Evolutionary conservation across 768 basidiomycete genomes (phyloP).

Genomic region (Podaxis pistillaris): DNA sequence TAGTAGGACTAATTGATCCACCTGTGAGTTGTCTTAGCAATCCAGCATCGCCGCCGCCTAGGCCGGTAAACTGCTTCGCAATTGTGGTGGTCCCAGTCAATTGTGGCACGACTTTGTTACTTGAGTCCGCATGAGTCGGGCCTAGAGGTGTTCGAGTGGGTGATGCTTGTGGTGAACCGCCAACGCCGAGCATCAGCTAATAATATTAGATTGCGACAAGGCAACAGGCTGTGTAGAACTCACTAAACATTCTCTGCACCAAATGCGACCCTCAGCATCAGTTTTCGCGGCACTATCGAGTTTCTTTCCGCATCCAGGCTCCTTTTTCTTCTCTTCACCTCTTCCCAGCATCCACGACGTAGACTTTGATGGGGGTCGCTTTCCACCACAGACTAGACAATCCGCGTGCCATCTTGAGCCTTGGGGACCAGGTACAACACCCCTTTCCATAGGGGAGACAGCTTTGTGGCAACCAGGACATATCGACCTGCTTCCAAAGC

Average conservation of each 20-base stretch:
- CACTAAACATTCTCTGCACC: conserved; percentile 85
- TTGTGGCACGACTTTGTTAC: conserved; percentile 48
- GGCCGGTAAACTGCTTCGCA: conserved; percentile 72
- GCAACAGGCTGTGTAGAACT: conserved; percentile 22
- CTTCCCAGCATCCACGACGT: conserved; percentile 36
- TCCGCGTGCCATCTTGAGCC: conserved; percentile 77
- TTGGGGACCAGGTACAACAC: conserved; percentile 83
- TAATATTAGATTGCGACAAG: not conserved
- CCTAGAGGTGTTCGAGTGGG: conserved; percentile 48
- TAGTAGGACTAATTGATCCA: conserved; percentile 62
- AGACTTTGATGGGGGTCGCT: conserved; percentile 41
- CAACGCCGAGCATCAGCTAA: conserved; percentile 56
- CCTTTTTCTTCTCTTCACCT: conserved; percentile 50
- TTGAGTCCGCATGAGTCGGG: conserved; percentile 42
- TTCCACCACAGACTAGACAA: conserved; percentile 83
- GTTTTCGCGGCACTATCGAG: conserved; percentile 81
- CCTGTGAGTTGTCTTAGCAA: conserved; percentile 63
- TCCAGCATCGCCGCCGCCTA: conserved; percentile 40
- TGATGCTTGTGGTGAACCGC: conserved; percentile 51
- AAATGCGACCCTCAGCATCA: conserved; percentile 66
- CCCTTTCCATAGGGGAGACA: conserved; percentile 82
- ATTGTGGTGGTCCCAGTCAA: conserved; percentile 70
- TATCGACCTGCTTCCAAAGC: conserved; percentile 56
- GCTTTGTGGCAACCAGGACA: conserved; percentile 76
- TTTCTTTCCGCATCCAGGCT: conserved; percentile 80